Evolutionary conservation across 2,329 filamentous ascomycete genomes (phyloP).

Genomic region (Epichloe sibirici): DNA sequence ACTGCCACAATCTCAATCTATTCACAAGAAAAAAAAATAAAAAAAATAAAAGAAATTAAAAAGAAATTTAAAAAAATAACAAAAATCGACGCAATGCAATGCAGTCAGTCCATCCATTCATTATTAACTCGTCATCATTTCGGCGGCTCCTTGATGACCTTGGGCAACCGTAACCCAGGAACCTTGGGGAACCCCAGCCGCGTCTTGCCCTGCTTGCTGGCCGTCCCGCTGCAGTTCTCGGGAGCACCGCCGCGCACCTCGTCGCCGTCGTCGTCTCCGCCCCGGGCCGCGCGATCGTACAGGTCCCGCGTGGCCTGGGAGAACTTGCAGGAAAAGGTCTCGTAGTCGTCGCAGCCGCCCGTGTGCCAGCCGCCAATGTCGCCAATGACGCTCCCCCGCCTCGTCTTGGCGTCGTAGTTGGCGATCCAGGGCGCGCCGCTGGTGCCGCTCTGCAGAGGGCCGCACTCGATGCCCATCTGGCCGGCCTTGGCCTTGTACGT

Average conservation of each 20-base stretch:
- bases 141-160: slow-evolving; percentile 1
- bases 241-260: slow-evolving; percentile 2
- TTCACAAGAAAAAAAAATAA: too few species aligned
- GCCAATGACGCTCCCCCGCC: slow-evolving; percentile 5
- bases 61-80: too few species aligned
- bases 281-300: slow-evolving; percentile 1
- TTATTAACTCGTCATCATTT: too few species aligned
- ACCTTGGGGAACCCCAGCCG: neutral
- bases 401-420: slow-evolving; percentile 3
- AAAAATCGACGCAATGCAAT: too few species aligned
- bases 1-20: too few species aligned
- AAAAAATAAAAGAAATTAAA: too few species aligned
- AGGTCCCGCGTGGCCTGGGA: slow-evolving; percentile 1
- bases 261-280: slow-evolving; percentile 1
- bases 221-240: slow-evolving; percentile 1
- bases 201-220: neutral
- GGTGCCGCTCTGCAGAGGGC: slow-evolving; percentile 5
- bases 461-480: slow-evolving; percentile 8
- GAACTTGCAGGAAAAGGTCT: slow-evolving; percentile 5
- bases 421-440: slow-evolving; percentile 8
- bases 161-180: neutral
- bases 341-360: slow-evolving; percentile 7
- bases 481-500: slow-evolving; percentile 6
- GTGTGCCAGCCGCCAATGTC: slow-evolving; percentile 8
- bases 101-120: too few species aligned